Base-by-base conservation (phyloP, 768 basidiomycete species). In the Leccinellum albellum region DNA sequence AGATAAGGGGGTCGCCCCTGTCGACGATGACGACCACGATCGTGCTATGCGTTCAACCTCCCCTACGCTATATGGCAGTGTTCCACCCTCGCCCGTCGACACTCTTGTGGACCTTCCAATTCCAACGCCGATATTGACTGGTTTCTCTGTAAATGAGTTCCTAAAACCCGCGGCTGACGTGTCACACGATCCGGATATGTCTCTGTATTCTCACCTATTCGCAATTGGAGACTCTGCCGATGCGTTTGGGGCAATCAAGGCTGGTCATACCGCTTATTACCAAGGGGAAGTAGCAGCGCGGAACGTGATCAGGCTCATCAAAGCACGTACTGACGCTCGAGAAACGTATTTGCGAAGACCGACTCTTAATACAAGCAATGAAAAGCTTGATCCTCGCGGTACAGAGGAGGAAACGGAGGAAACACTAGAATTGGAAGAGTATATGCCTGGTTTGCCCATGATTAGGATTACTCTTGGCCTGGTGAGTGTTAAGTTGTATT, bases 391-490 rank as follows among this genome's bases (percentile, higher is more conserved):
- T 6, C 26, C 23, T 10, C 23, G n/a, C 32, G n/a, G 21, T 35
- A 37, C 32, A 5, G 12, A 50, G 24, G 29, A 23, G 9, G 51
- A 35, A 24, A 31, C 9, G 52, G 47, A 32, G 15, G 40, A 47
- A 12, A 23, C 45, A 14, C 33, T 47, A 2, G 57, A 60, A n/a
- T 67, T 85, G 23, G 79, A 79, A 50, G 66, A 63, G 10, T 85
- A 85, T 57, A 65, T 51, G 0, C 81, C 84, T 1, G 72, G 75
- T 6, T 61, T 69, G 12, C 81, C 82, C 0, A 82, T 75, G 17
- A 86, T 87, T 73, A 86, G 86, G 64, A 76, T 87, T 2, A 81
- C 85, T 0, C 76, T 87, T 23, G 85, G 85, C 4, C 60, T 86
- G 50, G 82, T 83, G 50, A 61, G 80, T 73, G 0, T 28, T 23